Evolutionary conservation across 805 yeast genomes (phyloP).

Genomic region (Kurtzmaniella cleridarum): DNA sequence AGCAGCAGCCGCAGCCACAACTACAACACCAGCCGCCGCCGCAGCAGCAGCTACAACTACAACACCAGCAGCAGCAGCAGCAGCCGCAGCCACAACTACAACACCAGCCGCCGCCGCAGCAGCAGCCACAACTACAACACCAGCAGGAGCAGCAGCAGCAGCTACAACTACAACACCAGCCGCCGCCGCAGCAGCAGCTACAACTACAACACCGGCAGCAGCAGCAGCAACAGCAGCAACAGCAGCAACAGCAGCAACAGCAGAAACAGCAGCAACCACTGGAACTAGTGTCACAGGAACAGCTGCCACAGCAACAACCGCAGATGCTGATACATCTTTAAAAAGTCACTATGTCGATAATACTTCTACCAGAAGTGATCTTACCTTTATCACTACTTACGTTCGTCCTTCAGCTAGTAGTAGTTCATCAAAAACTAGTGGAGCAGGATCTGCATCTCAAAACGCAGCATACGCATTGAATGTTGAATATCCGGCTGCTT

Average conservation of each 20-base stretch:
- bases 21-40: not conserved
- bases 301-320: slow-evolving; percentile 13
- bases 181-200: slow-evolving; percentile 12
- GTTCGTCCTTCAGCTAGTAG: slow-evolving; percentile 9
- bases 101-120: slow-evolving; percentile 12
- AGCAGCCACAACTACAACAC: slow-evolving; percentile 13
- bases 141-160: slow-evolving; percentile 13
- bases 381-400: slow-evolving; percentile 8
- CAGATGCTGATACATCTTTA: slow-evolving; percentile 8
- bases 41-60: not conserved
- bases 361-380: slow-evolving; percentile 6
- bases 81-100: slow-evolving; percentile 12
- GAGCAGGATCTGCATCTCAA: slow-evolving; percentile 4
- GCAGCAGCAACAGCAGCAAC: slow-evolving; percentile 11
- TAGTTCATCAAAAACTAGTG: slow-evolving; percentile 8
- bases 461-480: no score
- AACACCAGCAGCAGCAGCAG: slow-evolving; percentile 11
- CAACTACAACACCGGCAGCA: slow-evolving; percentile 14
- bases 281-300: slow-evolving; percentile 14
- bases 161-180: slow-evolving; percentile 14
- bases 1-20: not conserved
- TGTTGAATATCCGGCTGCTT: not conserved
- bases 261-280: slow-evolving; percentile 11
- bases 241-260: slow-evolving; percentile 10
- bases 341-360: no score